These are phyloP conservation scores for Picea abies DNA, from an alignment of 83 land plant genomes.

Conservation along the genomic window DNA sequence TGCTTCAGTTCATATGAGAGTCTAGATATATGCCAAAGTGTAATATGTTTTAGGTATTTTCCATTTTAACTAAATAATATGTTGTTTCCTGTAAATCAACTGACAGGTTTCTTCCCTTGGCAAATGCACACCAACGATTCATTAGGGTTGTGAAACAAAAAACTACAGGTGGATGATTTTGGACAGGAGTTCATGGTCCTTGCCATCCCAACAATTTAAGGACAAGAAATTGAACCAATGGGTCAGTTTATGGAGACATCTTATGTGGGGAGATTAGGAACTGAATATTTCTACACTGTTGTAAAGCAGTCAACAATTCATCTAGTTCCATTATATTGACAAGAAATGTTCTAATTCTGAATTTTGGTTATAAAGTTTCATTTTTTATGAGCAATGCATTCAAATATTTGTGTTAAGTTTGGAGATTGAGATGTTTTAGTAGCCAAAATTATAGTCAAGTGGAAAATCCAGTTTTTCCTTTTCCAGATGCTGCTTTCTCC, in stretches of 20 bases:
- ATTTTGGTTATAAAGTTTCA: neutral
- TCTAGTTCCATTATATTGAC: too few species aligned
- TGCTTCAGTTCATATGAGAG: too few species aligned
- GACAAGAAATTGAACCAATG: constrained; percentile 80
- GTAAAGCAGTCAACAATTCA: too few species aligned
- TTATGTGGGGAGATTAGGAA: constrained; percentile 84
- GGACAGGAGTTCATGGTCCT: constrained; percentile 57
- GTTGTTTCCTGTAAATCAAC: neutral
- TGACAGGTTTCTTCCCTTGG: neutral
- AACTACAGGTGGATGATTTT: constrained; percentile 12
- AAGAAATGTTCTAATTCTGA: neutral
- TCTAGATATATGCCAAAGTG: too few species aligned
- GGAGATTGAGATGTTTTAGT: too few species aligned
- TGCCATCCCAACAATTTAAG: constrained; percentile 70
- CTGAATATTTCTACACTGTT: neutral
- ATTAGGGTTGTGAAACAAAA: neutral
- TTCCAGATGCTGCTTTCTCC: too few species aligned
- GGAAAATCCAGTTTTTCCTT: too few species aligned
- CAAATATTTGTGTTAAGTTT: too few species aligned
- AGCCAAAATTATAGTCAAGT: too few species aligned
- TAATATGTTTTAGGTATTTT: neutral
- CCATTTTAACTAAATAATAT: too few species aligned
- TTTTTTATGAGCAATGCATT: neutral
- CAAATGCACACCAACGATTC: neutral
- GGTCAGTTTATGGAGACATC: constrained; percentile 88